These are phyloP conservation scores for Termitomyces sp. DNA, from an alignment of 768 basidiomycete genomes.

Conservation along the genomic window DNA sequence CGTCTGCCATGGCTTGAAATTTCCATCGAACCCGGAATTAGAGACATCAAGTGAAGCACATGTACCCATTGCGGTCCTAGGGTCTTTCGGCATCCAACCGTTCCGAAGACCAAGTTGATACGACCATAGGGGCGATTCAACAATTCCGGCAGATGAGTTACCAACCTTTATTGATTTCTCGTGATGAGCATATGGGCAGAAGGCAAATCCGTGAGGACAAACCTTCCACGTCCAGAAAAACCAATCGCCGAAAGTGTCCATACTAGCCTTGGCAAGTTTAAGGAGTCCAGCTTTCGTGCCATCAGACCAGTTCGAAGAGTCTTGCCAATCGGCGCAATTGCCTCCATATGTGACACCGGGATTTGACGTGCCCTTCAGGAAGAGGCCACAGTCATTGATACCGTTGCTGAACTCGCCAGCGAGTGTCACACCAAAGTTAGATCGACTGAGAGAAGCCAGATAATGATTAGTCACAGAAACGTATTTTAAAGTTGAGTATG, in stretches of 20 bases:
- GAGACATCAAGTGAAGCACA: conserved; percentile 55
- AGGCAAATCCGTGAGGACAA: conserved; percentile 8
- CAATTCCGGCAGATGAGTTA: conserved; percentile 30
- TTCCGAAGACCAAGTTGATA: conserved; percentile 39
- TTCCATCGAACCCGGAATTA: conserved; percentile 34
- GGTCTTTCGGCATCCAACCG: conserved; percentile 52
- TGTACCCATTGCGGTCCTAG: conserved; percentile 46
- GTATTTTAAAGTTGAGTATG: neutral
- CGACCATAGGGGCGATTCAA: conserved; percentile 47
- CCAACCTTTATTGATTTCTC: conserved; percentile 26
- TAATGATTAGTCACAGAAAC: conserved; percentile 7
- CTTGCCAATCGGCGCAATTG: conserved; percentile 28
- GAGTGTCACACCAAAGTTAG: conserved; percentile 59
- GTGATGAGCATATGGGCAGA: neutral
- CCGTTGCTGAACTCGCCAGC: conserved; percentile 75
- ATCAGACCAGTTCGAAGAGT: conserved; percentile 55
- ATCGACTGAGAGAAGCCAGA: conserved; percentile 12
- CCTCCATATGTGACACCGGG: conserved; percentile 24
- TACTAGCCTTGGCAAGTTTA: conserved; percentile 52
- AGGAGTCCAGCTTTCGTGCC: conserved; percentile 27
- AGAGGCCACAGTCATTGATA: conserved; percentile 51
- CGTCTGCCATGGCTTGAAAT: conserved; percentile 62
- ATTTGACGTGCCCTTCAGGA: conserved; percentile 15
- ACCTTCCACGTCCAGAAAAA: conserved; percentile 56
- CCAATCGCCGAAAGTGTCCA: conserved; percentile 32